These are phyloP conservation scores for Schizochytrium sp. DNA, from an alignment of 108 stramenopile genomes.

Conservation along the genomic window DNA sequence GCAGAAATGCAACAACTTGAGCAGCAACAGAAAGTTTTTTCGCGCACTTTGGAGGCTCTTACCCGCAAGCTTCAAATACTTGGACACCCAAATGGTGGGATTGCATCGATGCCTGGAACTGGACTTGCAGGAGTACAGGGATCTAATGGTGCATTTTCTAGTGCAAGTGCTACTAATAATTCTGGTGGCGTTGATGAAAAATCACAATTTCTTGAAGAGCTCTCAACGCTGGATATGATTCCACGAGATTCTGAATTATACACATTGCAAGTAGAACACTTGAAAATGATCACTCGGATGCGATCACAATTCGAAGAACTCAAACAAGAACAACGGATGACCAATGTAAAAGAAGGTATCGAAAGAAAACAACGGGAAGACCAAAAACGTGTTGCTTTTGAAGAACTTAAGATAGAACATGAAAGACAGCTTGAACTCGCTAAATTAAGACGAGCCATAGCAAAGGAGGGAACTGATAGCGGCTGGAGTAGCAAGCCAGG, in stretches of 20 bases:
- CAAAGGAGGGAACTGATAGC: neutral
- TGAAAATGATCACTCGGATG: slow-evolving; percentile 44
- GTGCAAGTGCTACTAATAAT: too few species aligned
- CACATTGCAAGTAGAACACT: slow-evolving; percentile 39
- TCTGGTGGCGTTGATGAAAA: neutral
- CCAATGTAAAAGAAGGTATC: neutral
- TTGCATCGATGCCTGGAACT: neutral
- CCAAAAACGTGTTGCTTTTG: neutral
- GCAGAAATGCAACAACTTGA: neutral
- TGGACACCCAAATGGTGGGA: neutral
- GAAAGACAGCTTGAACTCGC: slow-evolving; percentile 43
- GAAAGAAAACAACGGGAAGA: slow-evolving; percentile 20
- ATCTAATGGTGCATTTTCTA: too few species aligned
- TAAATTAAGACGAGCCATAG: neutral
- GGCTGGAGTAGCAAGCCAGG: slow-evolving; percentile 16
- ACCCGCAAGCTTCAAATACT: slow-evolving; percentile 14
- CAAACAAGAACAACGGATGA: neutral
- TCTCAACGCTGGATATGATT: slow-evolving; percentile 39
- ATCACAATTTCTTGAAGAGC: neutral
- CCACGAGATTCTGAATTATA: slow-evolving; percentile 25
- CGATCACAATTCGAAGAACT: slow-evolving; percentile 9
- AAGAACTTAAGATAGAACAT: slow-evolving; percentile 15
- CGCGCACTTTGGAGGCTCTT: slow-evolving; percentile 17
- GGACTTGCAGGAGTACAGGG: neutral
- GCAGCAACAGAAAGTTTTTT: neutral